These are phyloP conservation scores for Cercospora sp. DNA, from an alignment of 2,329 filamentous ascomycete genomes.

Conservation along the genomic window DNA sequence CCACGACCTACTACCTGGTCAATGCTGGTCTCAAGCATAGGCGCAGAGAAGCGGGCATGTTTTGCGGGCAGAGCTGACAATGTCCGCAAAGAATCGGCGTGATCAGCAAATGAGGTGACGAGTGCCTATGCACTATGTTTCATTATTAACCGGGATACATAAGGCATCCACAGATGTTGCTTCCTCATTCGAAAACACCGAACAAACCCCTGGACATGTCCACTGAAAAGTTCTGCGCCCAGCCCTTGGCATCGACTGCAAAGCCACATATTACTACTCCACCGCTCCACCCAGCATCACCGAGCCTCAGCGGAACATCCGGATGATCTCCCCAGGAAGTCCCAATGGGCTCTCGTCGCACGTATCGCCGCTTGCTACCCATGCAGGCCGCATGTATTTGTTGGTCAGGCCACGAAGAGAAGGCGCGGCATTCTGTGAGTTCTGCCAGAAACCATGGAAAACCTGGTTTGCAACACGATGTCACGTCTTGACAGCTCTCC, in stretches of 20 bases:
- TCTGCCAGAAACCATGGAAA: not conserved
- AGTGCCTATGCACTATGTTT: conserved; percentile 10
- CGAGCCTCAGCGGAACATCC: not conserved
- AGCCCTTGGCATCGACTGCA: conserved; percentile 56
- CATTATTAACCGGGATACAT: not conserved
- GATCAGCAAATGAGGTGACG: conserved; percentile 1
- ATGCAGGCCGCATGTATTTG: not conserved
- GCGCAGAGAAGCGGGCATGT: not conserved
- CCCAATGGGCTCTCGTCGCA: not conserved
- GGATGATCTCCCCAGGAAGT: not conserved
- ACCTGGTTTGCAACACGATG: not conserved
- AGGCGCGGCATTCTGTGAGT: not conserved
- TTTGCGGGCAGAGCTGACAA: not conserved
- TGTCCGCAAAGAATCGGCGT: not conserved
- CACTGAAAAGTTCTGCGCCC: conserved; percentile 56
- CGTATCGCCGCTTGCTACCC: not conserved
- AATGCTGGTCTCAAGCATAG: conserved; percentile 1
- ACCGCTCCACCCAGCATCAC: not conserved
- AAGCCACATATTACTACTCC: conserved; percentile 46
- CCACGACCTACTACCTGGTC: conserved; percentile 5
- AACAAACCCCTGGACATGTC: not conserved
- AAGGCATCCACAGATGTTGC: conserved; percentile 1
- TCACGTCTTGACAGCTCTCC: not conserved
- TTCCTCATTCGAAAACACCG: not conserved
- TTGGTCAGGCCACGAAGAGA: not conserved